These are phyloP conservation scores for Lactarius hatsudake DNA, from an alignment of 768 basidiomycete species.

Conservation along the genomic window DNA sequence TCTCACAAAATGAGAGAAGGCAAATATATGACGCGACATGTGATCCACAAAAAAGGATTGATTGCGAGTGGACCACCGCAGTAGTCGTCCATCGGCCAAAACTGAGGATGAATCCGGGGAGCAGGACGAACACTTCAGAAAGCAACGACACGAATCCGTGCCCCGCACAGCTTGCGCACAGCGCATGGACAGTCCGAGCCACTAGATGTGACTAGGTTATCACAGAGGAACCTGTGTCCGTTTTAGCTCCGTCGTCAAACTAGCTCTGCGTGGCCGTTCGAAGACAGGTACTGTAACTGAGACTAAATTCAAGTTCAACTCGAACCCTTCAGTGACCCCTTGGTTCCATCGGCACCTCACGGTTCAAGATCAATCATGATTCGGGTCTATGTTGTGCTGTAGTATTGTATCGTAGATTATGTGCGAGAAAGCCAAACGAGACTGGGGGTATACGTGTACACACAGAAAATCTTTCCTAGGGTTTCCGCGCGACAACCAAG, in stretches of 20 bases:
- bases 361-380: neutral
- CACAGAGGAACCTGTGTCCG: neutral
- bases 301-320: neutral
- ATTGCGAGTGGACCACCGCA: neutral
- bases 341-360: neutral
- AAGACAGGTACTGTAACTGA: neutral
- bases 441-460: slow-evolving; percentile 2
- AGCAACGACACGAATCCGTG: neutral
- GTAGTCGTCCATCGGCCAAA: neutral
- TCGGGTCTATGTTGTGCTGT: neutral
- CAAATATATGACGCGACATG: neutral
- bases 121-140: neutral
- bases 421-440: neutral
- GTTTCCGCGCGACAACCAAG: slow-evolving; percentile 46
- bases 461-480: neutral
- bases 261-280: neutral
- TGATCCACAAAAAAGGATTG: neutral
- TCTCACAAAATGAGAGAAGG: neutral
- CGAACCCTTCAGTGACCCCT: neutral
- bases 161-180: neutral
- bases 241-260: neutral
- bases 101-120: neutral
- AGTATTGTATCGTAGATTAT: slow-evolving; percentile 3
- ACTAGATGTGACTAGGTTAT: neutral
- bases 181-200: neutral